phyloP scores from a whole-genome alignment of 345 rosid genomes.

The Rhodamnia rubescens region DNA sequence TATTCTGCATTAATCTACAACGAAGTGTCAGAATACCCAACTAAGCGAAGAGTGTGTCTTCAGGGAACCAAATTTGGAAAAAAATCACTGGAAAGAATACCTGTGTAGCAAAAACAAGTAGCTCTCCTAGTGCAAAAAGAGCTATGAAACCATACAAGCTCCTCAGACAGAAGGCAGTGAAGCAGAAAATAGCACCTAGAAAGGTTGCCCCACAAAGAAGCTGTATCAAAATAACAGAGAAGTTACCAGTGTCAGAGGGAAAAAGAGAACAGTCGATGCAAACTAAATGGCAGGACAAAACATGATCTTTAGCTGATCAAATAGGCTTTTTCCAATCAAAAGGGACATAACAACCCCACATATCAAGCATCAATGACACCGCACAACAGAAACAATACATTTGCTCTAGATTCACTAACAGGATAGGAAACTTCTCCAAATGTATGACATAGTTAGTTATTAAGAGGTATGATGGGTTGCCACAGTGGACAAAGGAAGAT shows the following conservation, averaged over 20 bases:
- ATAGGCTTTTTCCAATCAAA: neutral
- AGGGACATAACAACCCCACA: neutral
- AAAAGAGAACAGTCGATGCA: neutral
- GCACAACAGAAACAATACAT: neutral
- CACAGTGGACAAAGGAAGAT: neutral
- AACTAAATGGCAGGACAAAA: neutral
- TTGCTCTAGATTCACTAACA: neutral
- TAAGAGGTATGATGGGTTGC: neutral
- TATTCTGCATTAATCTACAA: neutral
- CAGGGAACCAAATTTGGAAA: neutral
- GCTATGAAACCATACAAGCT: constrained; percentile 65
- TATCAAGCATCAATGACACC: no score
- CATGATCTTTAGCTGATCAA: neutral
- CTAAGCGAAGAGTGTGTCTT: neutral
- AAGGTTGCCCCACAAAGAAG: constrained; percentile 71
- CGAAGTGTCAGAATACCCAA: neutral
- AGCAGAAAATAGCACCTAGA: constrained; percentile 73
- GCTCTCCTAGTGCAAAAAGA: constrained; percentile 74
- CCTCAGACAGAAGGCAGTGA: constrained; percentile 68
- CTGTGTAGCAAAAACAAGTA: constrained; percentile 93
- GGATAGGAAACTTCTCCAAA: neutral
- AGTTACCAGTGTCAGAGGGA: neutral
- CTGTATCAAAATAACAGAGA: constrained; percentile 20
- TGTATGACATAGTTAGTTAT: neutral
- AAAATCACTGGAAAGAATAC: constrained; percentile 19